phyloP scores from a whole-genome alignment of 257 asterid genomes.

The Nicotiana paniculata region DNA sequence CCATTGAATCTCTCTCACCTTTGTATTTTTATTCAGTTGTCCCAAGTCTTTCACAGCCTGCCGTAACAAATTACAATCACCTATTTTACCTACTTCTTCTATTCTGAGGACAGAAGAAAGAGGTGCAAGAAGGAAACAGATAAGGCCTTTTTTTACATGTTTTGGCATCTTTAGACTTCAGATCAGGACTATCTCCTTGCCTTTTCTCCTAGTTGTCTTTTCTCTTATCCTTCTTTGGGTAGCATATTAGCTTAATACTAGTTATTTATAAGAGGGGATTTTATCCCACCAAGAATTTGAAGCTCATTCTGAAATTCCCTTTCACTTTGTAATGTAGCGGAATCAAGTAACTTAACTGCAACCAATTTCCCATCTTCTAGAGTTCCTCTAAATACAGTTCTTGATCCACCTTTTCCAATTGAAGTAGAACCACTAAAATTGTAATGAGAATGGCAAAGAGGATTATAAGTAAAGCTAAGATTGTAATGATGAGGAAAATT shows the following conservation, averaged over 20 bases:
- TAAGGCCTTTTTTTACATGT: conserved; percentile 8
- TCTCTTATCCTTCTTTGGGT: too few relatives aligned
- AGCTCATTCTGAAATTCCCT: conserved; percentile 90
- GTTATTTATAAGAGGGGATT: conserved; percentile 32
- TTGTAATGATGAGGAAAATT: conserved; percentile 39
- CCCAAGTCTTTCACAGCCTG: conserved; percentile 67
- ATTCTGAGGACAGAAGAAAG: conserved; percentile 76
- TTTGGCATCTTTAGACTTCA: not conserved
- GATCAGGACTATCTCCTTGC: not conserved
- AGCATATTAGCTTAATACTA: too few relatives aligned
- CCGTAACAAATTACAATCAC: conserved; percentile 69
- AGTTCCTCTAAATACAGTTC: conserved; percentile 73
- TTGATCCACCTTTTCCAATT: conserved; percentile 96
- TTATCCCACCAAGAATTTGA: conserved; percentile 68
- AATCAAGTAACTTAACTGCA: conserved; percentile 71
- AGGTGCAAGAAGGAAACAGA: conserved; percentile 90
- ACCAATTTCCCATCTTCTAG: conserved; percentile 69
- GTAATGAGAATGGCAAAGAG: conserved; percentile 59
- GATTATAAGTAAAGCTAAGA: conserved; percentile 46
- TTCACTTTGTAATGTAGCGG: conserved; percentile 58
- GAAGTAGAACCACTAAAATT: conserved; percentile 51
- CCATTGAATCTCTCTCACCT: not conserved
- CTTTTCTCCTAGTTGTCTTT: not conserved
- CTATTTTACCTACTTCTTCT: conserved; percentile 62
- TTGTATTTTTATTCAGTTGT: conserved; percentile 13